These are phyloP conservation scores for Knoxia roxburghii DNA, from an alignment of 257 asterid genomes.

Conservation along the genomic window DNA sequence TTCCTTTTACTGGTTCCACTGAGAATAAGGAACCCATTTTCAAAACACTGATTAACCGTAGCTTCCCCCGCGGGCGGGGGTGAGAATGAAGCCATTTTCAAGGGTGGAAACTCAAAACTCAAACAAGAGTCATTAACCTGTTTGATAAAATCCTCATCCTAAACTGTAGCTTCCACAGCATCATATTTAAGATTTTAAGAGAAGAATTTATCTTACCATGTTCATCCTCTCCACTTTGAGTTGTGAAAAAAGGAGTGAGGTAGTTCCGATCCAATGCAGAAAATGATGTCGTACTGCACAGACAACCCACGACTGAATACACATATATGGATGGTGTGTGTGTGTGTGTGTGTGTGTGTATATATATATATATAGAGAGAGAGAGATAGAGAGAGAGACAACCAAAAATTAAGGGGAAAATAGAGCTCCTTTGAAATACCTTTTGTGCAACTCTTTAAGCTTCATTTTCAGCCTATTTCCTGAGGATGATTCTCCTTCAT, in stretches of 20 bases:
- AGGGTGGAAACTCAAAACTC: background rate
- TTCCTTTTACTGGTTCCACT: too few relatives aligned
- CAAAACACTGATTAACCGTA: too few relatives aligned
- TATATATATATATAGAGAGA: too few relatives aligned
- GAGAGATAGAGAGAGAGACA: background rate
- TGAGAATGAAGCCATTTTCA: background rate
- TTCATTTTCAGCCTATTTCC: slow-evolving; percentile 89
- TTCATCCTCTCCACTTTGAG: slow-evolving; percentile 78
- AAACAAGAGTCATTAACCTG: background rate
- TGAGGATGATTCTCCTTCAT: slow-evolving; percentile 76
- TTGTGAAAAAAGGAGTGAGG: slow-evolving; percentile 93
- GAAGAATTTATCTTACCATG: slow-evolving; percentile 43
- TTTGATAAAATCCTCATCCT: background rate
- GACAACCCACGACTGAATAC: background rate
- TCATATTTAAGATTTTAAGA: background rate
- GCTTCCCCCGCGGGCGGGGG: too few relatives aligned
- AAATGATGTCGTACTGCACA: slow-evolving; percentile 82
- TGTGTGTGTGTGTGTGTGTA: too few relatives aligned
- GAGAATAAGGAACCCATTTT: too few relatives aligned
- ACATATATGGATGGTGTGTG: too few relatives aligned
- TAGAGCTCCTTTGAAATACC: slow-evolving; percentile 32
- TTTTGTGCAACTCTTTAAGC: slow-evolving; percentile 80
- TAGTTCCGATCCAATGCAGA: slow-evolving; percentile 88
- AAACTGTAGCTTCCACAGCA: background rate
- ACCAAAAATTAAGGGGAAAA: background rate